Evolutionary conservation across 148 eudicot genomes (phyloP), one percentile per base, ranked within the genome.

Genomic region (Oxyria digyna): DNA sequence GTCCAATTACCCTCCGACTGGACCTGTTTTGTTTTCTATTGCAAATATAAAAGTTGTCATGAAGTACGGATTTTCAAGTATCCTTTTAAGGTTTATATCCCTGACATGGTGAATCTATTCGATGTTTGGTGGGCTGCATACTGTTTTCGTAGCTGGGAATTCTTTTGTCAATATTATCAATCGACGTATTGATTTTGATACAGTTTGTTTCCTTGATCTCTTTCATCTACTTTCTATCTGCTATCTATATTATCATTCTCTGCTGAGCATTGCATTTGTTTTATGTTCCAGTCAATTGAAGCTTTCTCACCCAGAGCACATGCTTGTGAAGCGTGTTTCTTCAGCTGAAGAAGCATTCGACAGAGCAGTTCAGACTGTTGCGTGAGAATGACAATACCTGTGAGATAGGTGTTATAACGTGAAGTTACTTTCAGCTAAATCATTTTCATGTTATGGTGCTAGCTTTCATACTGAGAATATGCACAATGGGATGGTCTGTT

Each of bases 281-380:
- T 26, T 52, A 20, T 24, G 31, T 54, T 79, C 80, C 94, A 91
- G 97, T 80, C 97, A 91, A 74, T 68, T 91, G 81, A 87, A 81
- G 84, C 72, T 86, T 52, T 75, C 87, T 6, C 84, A 91, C 62
- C 91, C 94, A 50, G 87, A 91, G 5, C 97, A 91, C 79, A 71
- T 78, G 80, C 85, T 91, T 20, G 81, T 86, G 69, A 86, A 84
- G 76, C 94, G 91, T 3, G 52, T 80, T 38, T 67, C 89, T 3
- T 45, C 83, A 15, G 89, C 91, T 0, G 97, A 91, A 75, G 94
- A 87, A 67, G 81, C 69, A 71, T 91, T 91, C 62, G 97, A 91
- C 67, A 80, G 91, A 78, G 97, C 97, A 38, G 73, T 81, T 6
- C 94, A 91, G 62, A 74, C 87, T 33, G 76, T 84, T 78, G 87